Conservation (phyloP, 768 basidiomycete genomes). For the Suillus lakei region DNA sequence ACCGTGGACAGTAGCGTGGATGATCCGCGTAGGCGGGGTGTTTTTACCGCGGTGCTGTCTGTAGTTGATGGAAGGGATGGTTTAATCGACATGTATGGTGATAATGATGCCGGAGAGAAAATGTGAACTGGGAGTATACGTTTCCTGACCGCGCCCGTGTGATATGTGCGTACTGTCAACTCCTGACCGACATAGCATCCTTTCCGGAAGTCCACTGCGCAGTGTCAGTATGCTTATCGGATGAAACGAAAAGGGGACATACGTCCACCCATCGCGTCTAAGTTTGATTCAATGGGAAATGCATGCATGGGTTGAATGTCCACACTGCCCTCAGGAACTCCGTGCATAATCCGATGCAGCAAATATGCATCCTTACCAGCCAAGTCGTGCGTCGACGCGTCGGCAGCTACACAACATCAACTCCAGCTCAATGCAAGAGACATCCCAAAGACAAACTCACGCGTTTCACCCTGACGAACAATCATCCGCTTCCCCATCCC, state of each 20-base stretch:
- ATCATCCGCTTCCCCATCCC: conserved; percentile 83
- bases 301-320: conserved; percentile 81
- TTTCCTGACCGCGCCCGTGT: conserved; percentile 90
- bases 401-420: conserved; percentile 47
- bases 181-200: conserved; percentile 99
- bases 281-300: conserved; percentile 93
- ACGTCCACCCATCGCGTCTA: conserved; percentile 96
- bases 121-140: conserved; percentile 80
- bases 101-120: conserved; percentile 43
- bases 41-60: conserved; percentile 37
- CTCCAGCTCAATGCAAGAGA: not conserved
- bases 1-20: conserved; percentile 74
- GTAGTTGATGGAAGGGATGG: conserved; percentile 20
- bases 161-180: conserved; percentile 94
- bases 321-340: conserved; percentile 83
- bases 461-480: conserved; percentile 67
- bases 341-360: conserved; percentile 77
- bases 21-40: conserved; percentile 67
- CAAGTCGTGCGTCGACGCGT: conserved; percentile 59
- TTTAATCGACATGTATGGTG: conserved; percentile 31
- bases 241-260: conserved; percentile 35
- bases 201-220: conserved; percentile 91
- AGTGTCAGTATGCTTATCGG: conserved; percentile 6
- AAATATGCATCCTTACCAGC: conserved; percentile 62
- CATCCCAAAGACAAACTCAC: conserved; percentile 54